Conservation (phyloP, 352 stramenopile species). For the Pythium aquatile region DNA sequence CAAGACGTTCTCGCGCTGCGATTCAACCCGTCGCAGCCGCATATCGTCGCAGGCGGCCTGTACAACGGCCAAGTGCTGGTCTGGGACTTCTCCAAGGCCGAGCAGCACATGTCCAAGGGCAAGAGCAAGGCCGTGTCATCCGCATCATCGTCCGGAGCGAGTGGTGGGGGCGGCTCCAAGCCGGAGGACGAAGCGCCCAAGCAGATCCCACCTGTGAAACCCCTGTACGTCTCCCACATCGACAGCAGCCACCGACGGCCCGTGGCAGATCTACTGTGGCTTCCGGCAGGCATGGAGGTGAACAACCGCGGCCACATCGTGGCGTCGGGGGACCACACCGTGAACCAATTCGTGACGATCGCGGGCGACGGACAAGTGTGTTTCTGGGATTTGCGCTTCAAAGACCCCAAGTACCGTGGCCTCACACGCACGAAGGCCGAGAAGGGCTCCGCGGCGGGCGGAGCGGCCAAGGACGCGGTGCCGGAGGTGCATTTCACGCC, state of each 20-base stretch:
- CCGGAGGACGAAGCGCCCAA: constrained; percentile 48
- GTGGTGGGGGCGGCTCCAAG: constrained; percentile 14
- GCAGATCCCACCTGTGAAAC: constrained; percentile 68
- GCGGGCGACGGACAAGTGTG: constrained; percentile 88
- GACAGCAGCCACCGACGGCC: constrained; percentile 84
- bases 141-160: constrained; percentile 8
- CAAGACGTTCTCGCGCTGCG: constrained; percentile 88
- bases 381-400: constrained; percentile 93
- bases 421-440: constrained; percentile 63
- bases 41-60: constrained; percentile 77
- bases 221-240: constrained; percentile 81
- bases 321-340: constrained; percentile 36
- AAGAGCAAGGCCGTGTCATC: constrained; percentile 42
- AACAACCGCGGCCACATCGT: constrained; percentile 88
- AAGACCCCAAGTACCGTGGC: constrained; percentile 78
- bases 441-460: constrained; percentile 30
- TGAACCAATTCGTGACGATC: constrained; percentile 93
- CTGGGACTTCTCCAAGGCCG: constrained; percentile 88
- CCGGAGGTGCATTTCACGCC: constrained; percentile 78
- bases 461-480: constrained; percentile 49
- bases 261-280: constrained; percentile 88
- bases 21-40: constrained; percentile 87
- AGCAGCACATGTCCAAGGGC: constrained; percentile 59
- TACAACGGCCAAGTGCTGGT: constrained; percentile 90
- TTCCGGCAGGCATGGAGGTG: constrained; percentile 82